These are phyloP conservation scores for Carex cristatella DNA, from an alignment of 176 grass and related monocot species.

Conservation along the genomic window DNA sequence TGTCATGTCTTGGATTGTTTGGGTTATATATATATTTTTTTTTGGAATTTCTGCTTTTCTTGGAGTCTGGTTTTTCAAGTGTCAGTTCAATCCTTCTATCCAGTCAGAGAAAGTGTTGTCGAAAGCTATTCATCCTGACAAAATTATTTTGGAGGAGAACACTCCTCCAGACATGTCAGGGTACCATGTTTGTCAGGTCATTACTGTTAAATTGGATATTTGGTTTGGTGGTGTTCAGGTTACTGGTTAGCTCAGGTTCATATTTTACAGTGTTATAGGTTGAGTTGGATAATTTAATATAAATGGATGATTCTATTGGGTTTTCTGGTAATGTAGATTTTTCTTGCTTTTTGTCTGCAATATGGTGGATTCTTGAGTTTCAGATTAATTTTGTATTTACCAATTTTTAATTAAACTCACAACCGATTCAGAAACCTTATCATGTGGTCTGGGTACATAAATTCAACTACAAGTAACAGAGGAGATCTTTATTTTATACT, in stretches of 20 bases:
- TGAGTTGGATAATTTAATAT: background rate
- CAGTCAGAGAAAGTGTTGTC: background rate
- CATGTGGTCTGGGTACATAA: background rate
- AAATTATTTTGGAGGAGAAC: background rate
- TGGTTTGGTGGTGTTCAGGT: background rate
- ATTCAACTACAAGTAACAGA: background rate
- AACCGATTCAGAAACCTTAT: background rate
- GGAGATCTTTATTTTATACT: background rate
- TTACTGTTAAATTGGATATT: background rate
- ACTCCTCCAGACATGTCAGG: background rate
- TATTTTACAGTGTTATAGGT: background rate
- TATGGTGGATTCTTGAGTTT: too few relatives aligned
- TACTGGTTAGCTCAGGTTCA: background rate
- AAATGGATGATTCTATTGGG: background rate
- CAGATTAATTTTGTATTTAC: background rate
- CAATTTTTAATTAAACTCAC: background rate
- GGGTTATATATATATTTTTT: background rate
- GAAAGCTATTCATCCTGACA: background rate
- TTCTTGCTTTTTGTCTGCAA: background rate
- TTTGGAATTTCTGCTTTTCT: background rate
- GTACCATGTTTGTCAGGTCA: background rate
- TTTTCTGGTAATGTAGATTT: background rate
- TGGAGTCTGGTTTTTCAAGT: background rate
- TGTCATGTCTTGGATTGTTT: background rate
- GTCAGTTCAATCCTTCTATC: background rate